Evolutionary conservation across 805 yeast genomes (phyloP), one percentile per base, ranked within the genome.

Genomic region (Kurtzmaniella cleridarum): DNA sequence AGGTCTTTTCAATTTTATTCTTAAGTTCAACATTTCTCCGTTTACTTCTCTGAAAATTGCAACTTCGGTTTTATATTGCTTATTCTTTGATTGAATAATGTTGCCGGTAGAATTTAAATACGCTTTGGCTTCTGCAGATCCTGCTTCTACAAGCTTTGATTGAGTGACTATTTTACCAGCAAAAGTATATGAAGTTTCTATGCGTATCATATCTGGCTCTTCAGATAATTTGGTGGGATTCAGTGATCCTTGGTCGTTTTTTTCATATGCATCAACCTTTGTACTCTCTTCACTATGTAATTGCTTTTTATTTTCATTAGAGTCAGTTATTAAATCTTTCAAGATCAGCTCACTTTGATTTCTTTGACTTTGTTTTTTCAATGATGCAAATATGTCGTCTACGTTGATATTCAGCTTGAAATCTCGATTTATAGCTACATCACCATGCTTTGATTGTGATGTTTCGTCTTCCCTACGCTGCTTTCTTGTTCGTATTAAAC

Each of bases 111-210:
- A 78, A 43, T 75, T 76, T 32, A 86, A 57, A 51, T 82, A 88
- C 14, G 90, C 96, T 47, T 78, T 78, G 0, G 95, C 98, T 56
- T 88, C 96, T 11, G 93, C 93, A 7, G 95, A 84, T 34, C 77
- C 71, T 6, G 73, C 75, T 34, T 78, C 83, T 1, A 93, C 97
- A 60, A 73, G 68, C 59, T 86, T 88, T 42, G 81, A 81, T 52
- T 90, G 96, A 0, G 83, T 76, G 2, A 84, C 71, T 2, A 79
- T 68, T 50, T 84, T 84, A 5, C 97, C 97, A 0, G 98, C 98
- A 71, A 88, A 91, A 41, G 85, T 84, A 55, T 86, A 91, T 2
- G 81, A 76, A 45, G 93, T 72, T 43, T 76, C 80, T 41, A 91
- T 89, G 49, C 78, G 76, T 40, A 91, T 75, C 54, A 73, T 73